phyloP scores from a whole-genome alignment of 345 rosid genomes.

The Lepidium africanum region DNA sequence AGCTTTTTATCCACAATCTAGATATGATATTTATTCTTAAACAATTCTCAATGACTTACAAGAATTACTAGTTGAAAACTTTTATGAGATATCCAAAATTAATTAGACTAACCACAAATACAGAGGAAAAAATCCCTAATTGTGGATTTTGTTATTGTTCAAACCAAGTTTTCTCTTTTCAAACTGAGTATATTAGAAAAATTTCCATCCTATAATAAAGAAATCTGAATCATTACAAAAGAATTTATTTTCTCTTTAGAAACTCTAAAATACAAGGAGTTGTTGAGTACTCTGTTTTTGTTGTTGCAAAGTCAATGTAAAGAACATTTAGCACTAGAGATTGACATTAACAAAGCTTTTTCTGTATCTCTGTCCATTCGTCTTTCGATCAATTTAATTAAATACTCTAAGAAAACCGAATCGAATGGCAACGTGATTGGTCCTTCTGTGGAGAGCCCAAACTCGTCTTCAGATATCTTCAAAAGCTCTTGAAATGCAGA shows the following conservation, averaged over 20 bases:
- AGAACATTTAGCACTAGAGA: slow-evolving; percentile 1
- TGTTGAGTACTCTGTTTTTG: not conserved
- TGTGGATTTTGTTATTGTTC: not conserved
- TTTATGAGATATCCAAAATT: not conserved
- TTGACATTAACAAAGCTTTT: slow-evolving; percentile 8
- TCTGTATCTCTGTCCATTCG: not conserved
- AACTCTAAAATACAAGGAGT: slow-evolving; percentile 12
- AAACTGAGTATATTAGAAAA: not conserved
- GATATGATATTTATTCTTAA: slow-evolving; percentile 18
- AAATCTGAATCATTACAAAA: not conserved
- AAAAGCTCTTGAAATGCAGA: slow-evolving; percentile 21
- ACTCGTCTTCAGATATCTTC: slow-evolving; percentile 31
- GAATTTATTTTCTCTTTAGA: not conserved
- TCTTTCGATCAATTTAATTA: slow-evolving; percentile 4
- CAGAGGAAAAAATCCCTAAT: not conserved
- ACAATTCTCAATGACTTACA: not conserved
- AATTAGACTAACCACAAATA: not conserved
- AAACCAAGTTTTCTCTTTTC: not conserved
- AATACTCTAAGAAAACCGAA: slow-evolving; percentile 20
- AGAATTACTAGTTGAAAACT: not conserved
- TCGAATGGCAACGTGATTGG: slow-evolving; percentile 31
- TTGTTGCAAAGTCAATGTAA: not conserved
- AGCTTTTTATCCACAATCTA: slow-evolving; percentile 11
- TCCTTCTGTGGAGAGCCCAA: slow-evolving; percentile 21
- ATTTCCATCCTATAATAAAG: not conserved